Percentiles rank a stretch among this genome's conserved stretches.
Conservation (phyloP, 2,329 filamentous ascomycete genomes). For the Trichoderma polysporum region DNA sequence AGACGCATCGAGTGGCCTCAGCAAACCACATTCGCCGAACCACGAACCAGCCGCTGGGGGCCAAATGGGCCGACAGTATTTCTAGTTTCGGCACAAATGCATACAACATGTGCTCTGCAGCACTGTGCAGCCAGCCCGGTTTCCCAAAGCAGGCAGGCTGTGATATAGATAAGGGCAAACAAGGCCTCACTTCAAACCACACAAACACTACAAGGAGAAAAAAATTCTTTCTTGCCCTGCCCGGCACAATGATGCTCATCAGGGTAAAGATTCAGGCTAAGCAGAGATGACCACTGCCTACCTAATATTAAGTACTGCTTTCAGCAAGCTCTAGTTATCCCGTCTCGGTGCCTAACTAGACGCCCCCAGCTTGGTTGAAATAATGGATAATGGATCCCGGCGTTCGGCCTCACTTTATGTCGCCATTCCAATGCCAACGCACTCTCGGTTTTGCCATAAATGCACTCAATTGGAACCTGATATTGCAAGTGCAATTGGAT, state of each 20-base stretch:
- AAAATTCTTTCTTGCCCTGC: not conserved
- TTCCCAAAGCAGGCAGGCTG: not conserved
- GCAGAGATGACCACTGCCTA: not conserved
- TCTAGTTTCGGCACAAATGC: not conserved
- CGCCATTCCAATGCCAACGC: not conserved
- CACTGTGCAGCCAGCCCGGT: not conserved
- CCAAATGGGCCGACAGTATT: not conserved
- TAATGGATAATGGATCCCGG: not conserved
- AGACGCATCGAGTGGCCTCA: slow-evolving; percentile 4
- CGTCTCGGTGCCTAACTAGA: not conserved
- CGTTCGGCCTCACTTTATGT: not conserved
- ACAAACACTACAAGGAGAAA: not conserved
- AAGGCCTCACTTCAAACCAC: not conserved
- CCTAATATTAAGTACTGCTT: not conserved
- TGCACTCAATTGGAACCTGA: slow-evolving; percentile 12
- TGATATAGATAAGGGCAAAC: slow-evolving; percentile 14
- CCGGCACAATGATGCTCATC: too few species aligned
- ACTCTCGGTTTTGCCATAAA: not conserved
- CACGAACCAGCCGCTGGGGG: not conserved
- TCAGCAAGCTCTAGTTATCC: not conserved
- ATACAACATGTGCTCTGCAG: not conserved
- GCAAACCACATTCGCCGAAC: slow-evolving; percentile 3
- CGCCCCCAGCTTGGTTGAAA: not conserved
- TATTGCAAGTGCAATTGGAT: not conserved
- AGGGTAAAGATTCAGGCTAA: not conserved